Base-by-base conservation (phyloP, 2,329 filamentous ascomycete genomes). In the Escovopsis sp. region DNA sequence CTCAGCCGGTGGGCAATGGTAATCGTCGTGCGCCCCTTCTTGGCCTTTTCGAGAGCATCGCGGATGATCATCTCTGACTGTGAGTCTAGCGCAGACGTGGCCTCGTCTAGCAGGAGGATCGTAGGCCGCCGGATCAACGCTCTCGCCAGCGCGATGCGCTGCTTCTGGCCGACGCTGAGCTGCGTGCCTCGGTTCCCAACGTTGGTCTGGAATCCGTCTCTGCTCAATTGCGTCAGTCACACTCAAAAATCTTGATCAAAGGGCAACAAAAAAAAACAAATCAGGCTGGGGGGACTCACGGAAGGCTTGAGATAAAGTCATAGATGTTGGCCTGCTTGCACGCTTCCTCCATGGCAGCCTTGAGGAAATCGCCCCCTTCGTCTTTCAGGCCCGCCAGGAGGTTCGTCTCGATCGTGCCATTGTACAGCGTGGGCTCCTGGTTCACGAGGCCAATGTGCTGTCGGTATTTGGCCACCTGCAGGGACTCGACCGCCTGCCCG, bases 391-490 rank as follows among this genome's bases (percentile, higher is more conserved):
- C 86, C 2, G 96, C 74, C 5, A 94, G 63, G 47, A 96, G 85
- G 57, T 96, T 96, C 29, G 96, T 87, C 50, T 73, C 75, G 54
- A 96, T 85, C 0, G 82, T 87, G 36, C 89, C 89, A 59, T 94
- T 87, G 63, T 94, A 96, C 1, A 96, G 66, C 0, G 88, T 94
- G 0, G 89, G 89, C 57, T 96, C 91, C 57, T 96, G 91, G 31
- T 82, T 86, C 13, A 96, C 89, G 9, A 96, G 79, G 0, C 89
- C 82, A 47, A 96, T 74, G 58, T 79, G 76, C 15, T 72, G 79
- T 41, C 89, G 80, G 64, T 95, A 95, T 41, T 87, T 77, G 60
- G 85, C 88, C 55, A 94, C 69, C 53, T 94, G 88, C 39, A 94
- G 68, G 8, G 70, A 70, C 45, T 77, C 81, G 52, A 96, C 84